phyloP scores from a whole-genome alignment of 2,329 filamentous ascomycete genomes.

The Neonectria sp. region DNA sequence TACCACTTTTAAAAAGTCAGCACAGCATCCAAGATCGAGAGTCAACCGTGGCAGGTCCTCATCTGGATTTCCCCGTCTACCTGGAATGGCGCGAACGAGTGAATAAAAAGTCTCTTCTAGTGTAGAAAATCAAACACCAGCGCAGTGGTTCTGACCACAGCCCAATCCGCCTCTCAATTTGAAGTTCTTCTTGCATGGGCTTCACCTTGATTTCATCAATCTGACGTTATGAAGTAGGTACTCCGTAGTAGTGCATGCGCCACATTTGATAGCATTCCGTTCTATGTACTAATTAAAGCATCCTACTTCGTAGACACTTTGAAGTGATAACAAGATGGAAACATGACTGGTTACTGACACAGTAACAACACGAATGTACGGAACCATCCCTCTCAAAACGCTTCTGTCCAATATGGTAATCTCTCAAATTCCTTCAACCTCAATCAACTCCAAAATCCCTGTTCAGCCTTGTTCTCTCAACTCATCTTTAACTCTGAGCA shows the following conservation, averaged over 20 bases:
- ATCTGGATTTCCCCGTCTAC: background rate
- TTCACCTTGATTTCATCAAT: background rate
- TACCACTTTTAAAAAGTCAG: slow-evolving; percentile 10
- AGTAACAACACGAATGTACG: background rate
- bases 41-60: background rate
- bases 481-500: slow-evolving; percentile 10
- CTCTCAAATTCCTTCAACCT: slow-evolving; percentile 14
- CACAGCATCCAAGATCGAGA: background rate
- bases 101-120: no score
- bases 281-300: background rate
- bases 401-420: slow-evolving; percentile 1
- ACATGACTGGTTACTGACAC: background rate
- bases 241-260: background rate
- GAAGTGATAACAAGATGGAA: background rate
- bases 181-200: background rate
- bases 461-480: slow-evolving; percentile 5
- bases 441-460: slow-evolving; percentile 4
- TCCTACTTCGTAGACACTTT: background rate
- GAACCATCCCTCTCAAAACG: background rate
- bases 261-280: background rate
- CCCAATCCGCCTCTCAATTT: background rate
- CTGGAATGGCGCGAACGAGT: no score
- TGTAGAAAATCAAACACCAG: background rate
- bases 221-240: background rate
- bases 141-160: background rate